Base-by-base conservation (phyloP, 2,329 filamentous ascomycete genomes). In the Penicillium sclerotiorum region DNA sequence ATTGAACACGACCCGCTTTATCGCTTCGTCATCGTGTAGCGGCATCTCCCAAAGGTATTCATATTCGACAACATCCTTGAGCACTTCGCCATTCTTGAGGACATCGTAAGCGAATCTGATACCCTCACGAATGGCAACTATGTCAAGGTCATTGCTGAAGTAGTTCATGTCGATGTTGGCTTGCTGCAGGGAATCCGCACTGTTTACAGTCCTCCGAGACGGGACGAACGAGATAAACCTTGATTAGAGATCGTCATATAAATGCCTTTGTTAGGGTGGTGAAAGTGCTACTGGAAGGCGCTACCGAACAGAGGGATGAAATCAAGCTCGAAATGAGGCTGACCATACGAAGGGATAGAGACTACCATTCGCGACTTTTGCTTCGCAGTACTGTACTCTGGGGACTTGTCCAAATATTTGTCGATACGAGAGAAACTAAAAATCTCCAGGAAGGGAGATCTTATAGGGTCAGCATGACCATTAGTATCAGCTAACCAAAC, bases 311-410 rank as follows among this genome's bases (percentile, higher is more conserved):
- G 78, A 41, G 74, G 69, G n/a, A 86, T 78, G 57, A 85, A 85
- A 66, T 85, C 81, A 41, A 83, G 71, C 65, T 84, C 80, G 52
- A 84, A 83, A 55, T 84, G 81, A 28, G 81, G 81, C 61, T 84
- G 80, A 2, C 80, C 80, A 12, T 65, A 71, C 0, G 55, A 83
- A 83, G 3, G 80, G 80, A 45, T 83, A 80, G 1, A 64, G 47
- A 9, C 66, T 67, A 12, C 67, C 70, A 49, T 77, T 76, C 5
- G 58, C 56, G 5, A 60, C 62, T 50, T 74, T 74, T 40, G 62
- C 67, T 15, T 66, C 67, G 5, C 62, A n/a, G n/a, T n/a, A n/a
- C n/a, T 60, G 55, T 84, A 85, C 37, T 74, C 72, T 2, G 68
- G 63, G 47, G 72, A 71, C 35, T 72, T 74, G 45, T 77, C 71